Evolutionary conservation across 116 monocot genomes (phyloP).

Genomic region (Iris pallida): DNA sequence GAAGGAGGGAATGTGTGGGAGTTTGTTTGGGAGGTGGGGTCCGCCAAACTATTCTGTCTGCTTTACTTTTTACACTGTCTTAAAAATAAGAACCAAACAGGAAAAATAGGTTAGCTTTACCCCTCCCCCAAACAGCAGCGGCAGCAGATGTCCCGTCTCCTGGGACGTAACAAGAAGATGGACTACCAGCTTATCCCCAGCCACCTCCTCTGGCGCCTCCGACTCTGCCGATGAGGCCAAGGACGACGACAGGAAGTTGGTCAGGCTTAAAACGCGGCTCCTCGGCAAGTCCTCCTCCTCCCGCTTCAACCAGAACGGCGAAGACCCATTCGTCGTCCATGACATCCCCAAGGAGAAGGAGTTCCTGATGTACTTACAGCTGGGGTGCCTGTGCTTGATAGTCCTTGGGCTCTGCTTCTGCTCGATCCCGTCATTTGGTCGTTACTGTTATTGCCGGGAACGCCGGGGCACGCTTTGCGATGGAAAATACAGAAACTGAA

Average conservation of each 20-base stretch:
- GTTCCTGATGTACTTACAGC: conserved; percentile 29
- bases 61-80: too few relatives aligned
- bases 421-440: conserved; percentile 18
- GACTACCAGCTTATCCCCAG: conserved; percentile 54
- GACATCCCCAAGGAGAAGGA: conserved; percentile 41
- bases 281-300: conserved; percentile 11
- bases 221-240: not conserved
- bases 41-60: too few relatives aligned
- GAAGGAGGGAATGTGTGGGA: too few relatives aligned
- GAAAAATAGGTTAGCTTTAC: too few relatives aligned
- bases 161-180: conserved; percentile 28
- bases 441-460: conserved; percentile 24
- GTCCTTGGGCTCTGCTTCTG: conserved; percentile 49
- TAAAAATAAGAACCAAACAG: too few relatives aligned
- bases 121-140: too few relatives aligned
- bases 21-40: too few relatives aligned
- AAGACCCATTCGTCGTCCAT: conserved; percentile 39
- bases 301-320: conserved; percentile 52
- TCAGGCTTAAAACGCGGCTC: not conserved
- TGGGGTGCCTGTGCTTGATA: conserved; percentile 41
- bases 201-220: conserved; percentile 22
- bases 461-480: too few relatives aligned
- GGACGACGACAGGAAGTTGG: conserved; percentile 5
- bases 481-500: too few relatives aligned
- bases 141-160: conserved; percentile 16